Evolutionary conservation across 1,139 yeast species (phyloP).

Genomic region (Candida freyschussii): DNA sequence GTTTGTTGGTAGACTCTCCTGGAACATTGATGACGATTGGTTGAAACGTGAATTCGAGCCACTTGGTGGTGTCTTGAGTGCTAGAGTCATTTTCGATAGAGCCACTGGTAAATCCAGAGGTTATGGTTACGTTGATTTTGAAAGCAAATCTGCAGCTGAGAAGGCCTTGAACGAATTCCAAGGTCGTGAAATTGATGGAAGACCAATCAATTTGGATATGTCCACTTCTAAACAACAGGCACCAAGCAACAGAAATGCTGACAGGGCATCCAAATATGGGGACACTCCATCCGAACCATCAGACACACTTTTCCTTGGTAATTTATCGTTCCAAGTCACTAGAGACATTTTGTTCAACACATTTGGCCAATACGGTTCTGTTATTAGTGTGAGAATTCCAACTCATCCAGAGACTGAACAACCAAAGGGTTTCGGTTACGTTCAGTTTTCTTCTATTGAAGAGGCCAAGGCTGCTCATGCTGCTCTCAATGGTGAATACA

Average conservation of each 20-base stretch:
- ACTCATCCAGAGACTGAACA: conserved; percentile 98
- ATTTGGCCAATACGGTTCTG: conserved; percentile 75
- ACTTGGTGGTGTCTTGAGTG: conserved; percentile 74
- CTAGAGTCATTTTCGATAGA: conserved; percentile 93
- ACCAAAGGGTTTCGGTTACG: conserved; percentile 98
- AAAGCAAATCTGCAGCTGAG: conserved; percentile 69
- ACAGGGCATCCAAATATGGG: conserved; percentile 86
- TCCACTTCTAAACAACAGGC: conserved; percentile 78
- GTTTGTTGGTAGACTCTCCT: conserved; percentile 94
- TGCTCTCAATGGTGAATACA: conserved; percentile 81
- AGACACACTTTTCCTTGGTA: conserved; percentile 93
- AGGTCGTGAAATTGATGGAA: conserved; percentile 94
- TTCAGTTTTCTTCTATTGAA: conserved; percentile 79
- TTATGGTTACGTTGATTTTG: conserved; percentile 96
- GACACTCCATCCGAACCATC: conserved; percentile 89
- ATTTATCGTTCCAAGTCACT: conserved; percentile 84
- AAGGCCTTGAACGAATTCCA: conserved; percentile 84
- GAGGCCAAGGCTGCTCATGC: conserved; percentile 90
- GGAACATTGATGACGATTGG: conserved; percentile 97
- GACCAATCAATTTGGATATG: conserved; percentile 91
- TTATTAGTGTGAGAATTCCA: conserved; percentile 88
- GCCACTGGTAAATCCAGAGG: conserved; percentile 93
- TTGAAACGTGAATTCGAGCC: conserved; percentile 80
- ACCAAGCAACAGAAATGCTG: conserved; percentile 43
- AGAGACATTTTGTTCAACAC: conserved; percentile 70